phyloP scores from a whole-genome alignment of 2,329 filamentous ascomycete species.

The Hypoxylon sp. region DNA sequence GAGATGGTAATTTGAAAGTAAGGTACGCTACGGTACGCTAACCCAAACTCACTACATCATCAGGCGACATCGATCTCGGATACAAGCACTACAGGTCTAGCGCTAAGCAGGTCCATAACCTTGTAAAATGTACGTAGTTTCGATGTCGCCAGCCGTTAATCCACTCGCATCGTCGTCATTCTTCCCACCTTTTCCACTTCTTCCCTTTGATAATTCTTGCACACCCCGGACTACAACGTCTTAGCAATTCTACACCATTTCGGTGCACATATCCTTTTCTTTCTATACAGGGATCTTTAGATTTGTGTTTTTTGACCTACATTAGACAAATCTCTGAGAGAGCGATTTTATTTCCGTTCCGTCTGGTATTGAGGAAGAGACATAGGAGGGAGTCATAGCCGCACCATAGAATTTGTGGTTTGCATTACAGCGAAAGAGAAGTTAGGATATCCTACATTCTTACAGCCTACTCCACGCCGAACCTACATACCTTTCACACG shows the following conservation, averaged over 20 bases:
- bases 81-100: slow-evolving; percentile 31
- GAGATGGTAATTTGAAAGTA: slow-evolving; percentile 29
- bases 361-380: slow-evolving; percentile 24
- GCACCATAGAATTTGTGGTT: slow-evolving; percentile 39
- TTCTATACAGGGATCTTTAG: slow-evolving; percentile 23
- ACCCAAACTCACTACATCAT: slow-evolving; percentile 46
- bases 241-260: slow-evolving; percentile 11
- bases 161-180: slow-evolving; percentile 43
- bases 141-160: slow-evolving; percentile 41
- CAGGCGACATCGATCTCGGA: slow-evolving; percentile 46
- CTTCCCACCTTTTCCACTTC: slow-evolving; percentile 39
- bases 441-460: slow-evolving; percentile 23
- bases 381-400: slow-evolving; percentile 22
- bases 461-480: slow-evolving; percentile 29
- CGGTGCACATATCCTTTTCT: slow-evolving; percentile 5
- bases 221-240: slow-evolving; percentile 18
- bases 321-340: slow-evolving; percentile 37
- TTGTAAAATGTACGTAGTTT: slow-evolving; percentile 43
- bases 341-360: slow-evolving; percentile 31
- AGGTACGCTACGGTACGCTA: slow-evolving; percentile 36
- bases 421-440: slow-evolving; percentile 42
- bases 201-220: slow-evolving; percentile 40
- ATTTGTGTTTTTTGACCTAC: slow-evolving; percentile 25
- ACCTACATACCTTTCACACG: slow-evolving; percentile 24
- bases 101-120: slow-evolving; percentile 40